Percentiles rank a stretch among this genome's conserved stretches.
Conservation (phyloP, 441 rosid species). For the Croton laevigatus region DNA sequence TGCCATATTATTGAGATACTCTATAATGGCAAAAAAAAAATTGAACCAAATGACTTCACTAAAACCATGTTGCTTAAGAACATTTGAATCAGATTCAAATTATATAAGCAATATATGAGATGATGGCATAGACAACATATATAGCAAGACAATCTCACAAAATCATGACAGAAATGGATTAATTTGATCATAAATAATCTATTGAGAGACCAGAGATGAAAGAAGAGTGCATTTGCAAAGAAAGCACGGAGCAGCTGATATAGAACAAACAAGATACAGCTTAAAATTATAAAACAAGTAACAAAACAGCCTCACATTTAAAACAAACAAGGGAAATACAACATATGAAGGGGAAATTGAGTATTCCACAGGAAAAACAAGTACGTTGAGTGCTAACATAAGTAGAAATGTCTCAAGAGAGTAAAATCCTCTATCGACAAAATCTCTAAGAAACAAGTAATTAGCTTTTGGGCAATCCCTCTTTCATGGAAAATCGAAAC, state of each 20-base stretch:
- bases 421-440: slow-evolving; percentile 91
- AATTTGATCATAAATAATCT: neutral
- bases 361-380: neutral
- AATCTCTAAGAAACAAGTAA: slow-evolving; percentile 93
- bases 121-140: neutral
- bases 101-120: neutral
- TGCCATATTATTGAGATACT: neutral
- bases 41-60: neutral
- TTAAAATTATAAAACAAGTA: neutral
- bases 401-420: slow-evolving; percentile 92
- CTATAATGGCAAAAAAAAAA: neutral
- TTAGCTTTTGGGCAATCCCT: slow-evolving; percentile 90
- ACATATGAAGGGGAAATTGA: neutral
- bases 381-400: slow-evolving; percentile 85
- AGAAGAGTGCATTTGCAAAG: neutral
- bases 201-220: neutral
- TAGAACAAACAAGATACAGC: neutral
- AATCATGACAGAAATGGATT: neutral
- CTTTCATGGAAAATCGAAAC: too few relatives aligned
- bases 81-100: neutral
- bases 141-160: neutral
- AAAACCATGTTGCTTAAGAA: neutral
- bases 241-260: neutral
- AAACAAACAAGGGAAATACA: neutral
- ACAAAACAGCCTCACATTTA: neutral